Evolutionary conservation across 768 basidiomycete genomes (phyloP).

Genomic region (Kwoniella sp.): DNA sequence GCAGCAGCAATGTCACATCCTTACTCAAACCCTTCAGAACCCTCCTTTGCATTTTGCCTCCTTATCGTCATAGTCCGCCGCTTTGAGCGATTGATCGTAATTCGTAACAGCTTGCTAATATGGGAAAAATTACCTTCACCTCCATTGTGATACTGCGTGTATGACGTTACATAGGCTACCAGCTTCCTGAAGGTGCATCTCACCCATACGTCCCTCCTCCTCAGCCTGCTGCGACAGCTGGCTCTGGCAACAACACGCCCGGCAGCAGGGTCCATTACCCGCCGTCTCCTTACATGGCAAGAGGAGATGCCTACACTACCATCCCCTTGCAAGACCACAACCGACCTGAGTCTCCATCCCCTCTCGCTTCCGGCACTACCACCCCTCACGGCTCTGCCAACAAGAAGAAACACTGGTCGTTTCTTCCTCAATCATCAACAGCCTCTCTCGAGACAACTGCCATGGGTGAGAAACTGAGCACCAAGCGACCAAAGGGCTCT

Average conservation of each 20-base stretch:
- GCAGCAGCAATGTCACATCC: too few relatives aligned
- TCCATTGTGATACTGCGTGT: background rate
- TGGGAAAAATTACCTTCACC: background rate
- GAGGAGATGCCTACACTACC: constrained; percentile 34
- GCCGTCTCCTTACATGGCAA: constrained; percentile 36
- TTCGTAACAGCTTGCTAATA: background rate
- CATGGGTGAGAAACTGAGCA: constrained; percentile 2
- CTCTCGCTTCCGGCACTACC: constrained; percentile 20
- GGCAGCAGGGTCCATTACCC: constrained; percentile 42
- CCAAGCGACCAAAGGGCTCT: constrained; percentile 32
- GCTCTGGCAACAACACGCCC: constrained; percentile 14
- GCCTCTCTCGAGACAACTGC: constrained; percentile 13
- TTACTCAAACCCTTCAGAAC: background rate
- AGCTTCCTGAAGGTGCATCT: constrained; percentile 8
- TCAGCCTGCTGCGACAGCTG: constrained; percentile 15
- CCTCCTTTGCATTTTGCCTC: constrained; percentile 1
- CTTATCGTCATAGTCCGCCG: background rate
- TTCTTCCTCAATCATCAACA: constrained; percentile 30
- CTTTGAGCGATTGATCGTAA: background rate
- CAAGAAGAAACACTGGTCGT: constrained; percentile 34
- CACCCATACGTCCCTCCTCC: constrained; percentile 27
- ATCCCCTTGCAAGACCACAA: constrained; percentile 29
- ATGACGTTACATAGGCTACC: constrained; percentile 13
- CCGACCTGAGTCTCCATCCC: background rate
- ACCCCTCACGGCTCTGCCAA: constrained; percentile 33